phyloP scores from a whole-genome alignment of 1,284 basidiomycete genomes.

The Psilocybe mexicana region DNA sequence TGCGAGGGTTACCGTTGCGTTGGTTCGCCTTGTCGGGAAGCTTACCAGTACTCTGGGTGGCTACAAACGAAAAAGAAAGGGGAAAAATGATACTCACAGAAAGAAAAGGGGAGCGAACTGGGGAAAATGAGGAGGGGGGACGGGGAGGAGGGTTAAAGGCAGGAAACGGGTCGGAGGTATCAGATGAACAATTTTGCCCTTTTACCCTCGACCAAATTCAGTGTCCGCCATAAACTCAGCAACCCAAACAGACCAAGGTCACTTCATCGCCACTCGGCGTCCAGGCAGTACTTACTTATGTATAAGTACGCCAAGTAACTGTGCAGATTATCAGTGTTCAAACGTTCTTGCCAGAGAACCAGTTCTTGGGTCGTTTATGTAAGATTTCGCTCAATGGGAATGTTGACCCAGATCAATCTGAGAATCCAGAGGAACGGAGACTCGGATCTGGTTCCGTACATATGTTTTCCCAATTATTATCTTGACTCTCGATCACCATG shows the following conservation, averaged over 20 bases:
- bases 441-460: constrained; percentile 12
- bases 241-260: constrained; percentile 13
- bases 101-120: neutral
- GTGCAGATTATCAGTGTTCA: too few relatives aligned
- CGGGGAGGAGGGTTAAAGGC: neutral
- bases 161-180: neutral
- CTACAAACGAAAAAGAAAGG: constrained; percentile 12
- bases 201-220: constrained; percentile 19
- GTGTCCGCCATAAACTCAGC: constrained; percentile 30
- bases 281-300: neutral
- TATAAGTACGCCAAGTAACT: too few relatives aligned
- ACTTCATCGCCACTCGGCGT: neutral
- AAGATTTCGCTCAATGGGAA: neutral
- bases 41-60: constrained; percentile 24
- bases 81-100: constrained; percentile 1
- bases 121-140: neutral
- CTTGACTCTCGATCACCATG: constrained; percentile 2
- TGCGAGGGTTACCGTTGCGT: constrained; percentile 29
- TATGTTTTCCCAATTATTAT: neutral
- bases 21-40: constrained; percentile 15
- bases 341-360: neutral
- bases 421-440: constrained; percentile 9
- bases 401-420: neutral
- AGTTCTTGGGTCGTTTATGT: neutral
- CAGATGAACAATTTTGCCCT: neutral